Percentiles rank a stretch among this genome's conserved stretches.
Evolutionary conservation across 2,329 filamentous ascomycete genomes (phyloP).

Genomic region (Fonsecaea pugnacius): DNA sequence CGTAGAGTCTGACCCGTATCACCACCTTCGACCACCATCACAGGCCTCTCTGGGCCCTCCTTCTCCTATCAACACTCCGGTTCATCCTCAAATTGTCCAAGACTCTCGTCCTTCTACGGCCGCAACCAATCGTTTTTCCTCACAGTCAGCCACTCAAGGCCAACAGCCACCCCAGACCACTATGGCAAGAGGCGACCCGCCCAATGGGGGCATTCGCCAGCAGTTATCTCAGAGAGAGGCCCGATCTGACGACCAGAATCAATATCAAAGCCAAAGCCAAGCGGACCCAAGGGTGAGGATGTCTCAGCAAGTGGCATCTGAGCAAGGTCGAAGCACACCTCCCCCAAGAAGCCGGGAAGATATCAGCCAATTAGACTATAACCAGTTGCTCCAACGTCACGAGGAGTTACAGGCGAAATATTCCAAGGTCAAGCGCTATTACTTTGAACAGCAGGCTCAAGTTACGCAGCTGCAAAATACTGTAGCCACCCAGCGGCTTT

Average conservation of each 20-base stretch:
- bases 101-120: conserved; percentile 34
- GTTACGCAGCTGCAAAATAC: conserved; percentile 96
- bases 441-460: conserved; percentile 88
- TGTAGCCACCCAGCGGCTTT: conserved; percentile 93
- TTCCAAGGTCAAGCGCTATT: conserved; percentile 96
- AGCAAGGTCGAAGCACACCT: conserved; percentile 55
- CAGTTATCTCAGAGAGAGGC: conserved; percentile 37
- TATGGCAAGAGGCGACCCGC: conserved; percentile 28
- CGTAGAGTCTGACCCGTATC: conserved; percentile 34
- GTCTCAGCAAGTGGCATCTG: conserved; percentile 37
- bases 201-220: conserved; percentile 33
- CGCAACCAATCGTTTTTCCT: conserved; percentile 34
- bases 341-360: conserved; percentile 50
- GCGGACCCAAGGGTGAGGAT: conserved; percentile 38
- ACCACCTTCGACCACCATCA: conserved; percentile 42
- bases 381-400: conserved; percentile 49
- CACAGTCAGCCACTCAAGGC: conserved; percentile 31
- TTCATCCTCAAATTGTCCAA: conserved; percentile 29
- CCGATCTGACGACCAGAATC: conserved; percentile 36
- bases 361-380: conserved; percentile 49
- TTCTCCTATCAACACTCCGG: conserved; percentile 38
- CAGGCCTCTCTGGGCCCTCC: conserved; percentile 45
- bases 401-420: conserved; percentile 76
- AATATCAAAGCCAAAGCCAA: conserved; percentile 41
- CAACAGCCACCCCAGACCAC: conserved; percentile 20